Percentiles rank a stretch among this genome's conserved stretches.
Conservation (phyloP, 164 flowering plant species). For the Malania oleifera region DNA sequence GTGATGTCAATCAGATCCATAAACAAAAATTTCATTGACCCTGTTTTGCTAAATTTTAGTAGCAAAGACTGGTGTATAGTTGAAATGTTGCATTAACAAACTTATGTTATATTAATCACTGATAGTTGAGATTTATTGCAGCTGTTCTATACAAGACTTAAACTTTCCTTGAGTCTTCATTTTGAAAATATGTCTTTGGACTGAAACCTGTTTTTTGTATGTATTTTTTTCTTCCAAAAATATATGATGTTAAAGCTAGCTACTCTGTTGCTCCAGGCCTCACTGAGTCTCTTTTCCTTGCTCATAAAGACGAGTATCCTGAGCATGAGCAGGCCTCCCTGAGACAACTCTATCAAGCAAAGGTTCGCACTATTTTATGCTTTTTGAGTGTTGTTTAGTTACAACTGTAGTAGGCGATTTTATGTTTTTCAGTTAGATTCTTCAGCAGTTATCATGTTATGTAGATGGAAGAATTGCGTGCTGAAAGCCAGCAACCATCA, state of each 20-base stretch:
- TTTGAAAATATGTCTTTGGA: background rate
- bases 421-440: conserved; percentile 2
- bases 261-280: conserved; percentile 52
- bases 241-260: conserved; percentile 1
- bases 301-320: conserved; percentile 89
- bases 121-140: background rate
- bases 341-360: conserved; percentile 77
- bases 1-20: no score
- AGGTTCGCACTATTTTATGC: conserved; percentile 41
- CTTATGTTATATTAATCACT: no score
- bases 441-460: conserved; percentile 8
- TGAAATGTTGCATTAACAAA: no score
- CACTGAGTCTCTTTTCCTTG: conserved; percentile 79
- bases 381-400: background rate
- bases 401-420: background rate
- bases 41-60: no score
- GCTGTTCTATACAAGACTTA: background rate
- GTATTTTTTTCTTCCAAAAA: background rate
- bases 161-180: no score
- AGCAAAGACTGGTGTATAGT: no score
- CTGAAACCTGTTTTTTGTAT: background rate
- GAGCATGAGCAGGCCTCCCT: conserved; percentile 94
- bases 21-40: no score
- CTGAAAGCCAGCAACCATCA: conserved; percentile 64
- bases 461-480: conserved; percentile 90